Conservation (phyloP, 495 filamentous ascomycete species). For the Sabuloglossum arenarium region DNA sequence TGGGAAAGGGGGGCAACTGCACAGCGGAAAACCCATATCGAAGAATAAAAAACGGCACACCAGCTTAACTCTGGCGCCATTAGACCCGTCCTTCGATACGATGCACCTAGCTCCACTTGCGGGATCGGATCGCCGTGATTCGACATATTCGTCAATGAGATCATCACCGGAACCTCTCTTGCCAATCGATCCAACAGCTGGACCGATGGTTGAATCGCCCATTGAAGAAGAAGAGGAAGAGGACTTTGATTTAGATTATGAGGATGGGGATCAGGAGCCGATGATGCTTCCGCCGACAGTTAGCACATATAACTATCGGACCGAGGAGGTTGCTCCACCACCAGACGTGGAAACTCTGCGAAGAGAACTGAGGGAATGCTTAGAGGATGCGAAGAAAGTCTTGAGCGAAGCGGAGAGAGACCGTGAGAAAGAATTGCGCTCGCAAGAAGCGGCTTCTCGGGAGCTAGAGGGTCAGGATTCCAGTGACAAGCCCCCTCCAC, state of each 20-base stretch:
- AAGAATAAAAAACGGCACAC: slow-evolving; percentile 32
- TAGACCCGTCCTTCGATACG: not conserved
- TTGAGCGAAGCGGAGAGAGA: slow-evolving; percentile 23
- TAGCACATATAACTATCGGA: slow-evolving; percentile 82
- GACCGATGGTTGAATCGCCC: slow-evolving; percentile 26
- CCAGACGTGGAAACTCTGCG: slow-evolving; percentile 63
- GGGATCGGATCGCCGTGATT: slow-evolving; percentile 7
- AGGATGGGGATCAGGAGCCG: slow-evolving; percentile 36
- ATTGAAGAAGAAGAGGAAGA: slow-evolving; percentile 31
- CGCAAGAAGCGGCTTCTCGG: slow-evolving; percentile 13
- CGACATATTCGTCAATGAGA: slow-evolving; percentile 16
- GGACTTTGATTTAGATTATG: slow-evolving; percentile 34
- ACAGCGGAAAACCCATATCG: slow-evolving; percentile 25
- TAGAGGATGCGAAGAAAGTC: slow-evolving; percentile 43
- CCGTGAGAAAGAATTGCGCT: slow-evolving; percentile 14
- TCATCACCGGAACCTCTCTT: slow-evolving; percentile 16
- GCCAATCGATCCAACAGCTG: slow-evolving; percentile 7
- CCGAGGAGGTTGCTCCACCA: slow-evolving; percentile 68
- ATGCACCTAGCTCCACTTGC: not conserved
- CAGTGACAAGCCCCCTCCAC: not conserved
- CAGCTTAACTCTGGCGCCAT: slow-evolving; percentile 9
- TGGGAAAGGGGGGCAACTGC: slow-evolving; percentile 72
- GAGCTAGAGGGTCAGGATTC: slow-evolving; percentile 14
- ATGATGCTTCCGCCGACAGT: slow-evolving; percentile 86
- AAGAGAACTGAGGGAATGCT: slow-evolving; percentile 43